A percentile compares a stretch with the other conserved stretches of the same genome.
Conservation (phyloP, 768 basidiomycete species). For the Infundibulicybe gibba region DNA sequence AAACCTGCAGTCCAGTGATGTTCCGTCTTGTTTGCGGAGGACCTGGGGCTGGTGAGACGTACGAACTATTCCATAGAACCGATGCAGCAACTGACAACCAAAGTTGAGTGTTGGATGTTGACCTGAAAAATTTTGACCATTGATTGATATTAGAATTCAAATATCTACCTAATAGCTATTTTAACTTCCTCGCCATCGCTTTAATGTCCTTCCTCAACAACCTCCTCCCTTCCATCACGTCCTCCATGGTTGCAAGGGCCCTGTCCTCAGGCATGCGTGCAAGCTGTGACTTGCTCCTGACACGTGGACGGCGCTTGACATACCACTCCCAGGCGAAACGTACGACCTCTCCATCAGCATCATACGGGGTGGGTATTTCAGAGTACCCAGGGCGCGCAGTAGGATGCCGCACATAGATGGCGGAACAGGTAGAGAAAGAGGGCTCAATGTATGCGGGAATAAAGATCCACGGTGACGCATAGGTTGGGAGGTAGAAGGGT, state of each 20-base stretch:
- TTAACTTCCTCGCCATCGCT: slow-evolving; percentile 7
- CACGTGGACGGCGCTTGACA: slow-evolving; percentile 61
- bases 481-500: slow-evolving; percentile 83
- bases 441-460: slow-evolving; percentile 88
- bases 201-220: slow-evolving; percentile 17
- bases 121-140: too few relatives aligned
- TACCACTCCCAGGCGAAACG: slow-evolving; percentile 98
- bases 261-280: slow-evolving; percentile 68
- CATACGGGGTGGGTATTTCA: slow-evolving; percentile 94
- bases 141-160: too few relatives aligned
- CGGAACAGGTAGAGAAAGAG: slow-evolving; percentile 84
- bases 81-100: too few relatives aligned
- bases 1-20: too few relatives aligned
- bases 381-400: slow-evolving; percentile 95
- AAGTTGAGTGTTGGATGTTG: too few relatives aligned
- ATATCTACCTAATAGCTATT: too few relatives aligned
- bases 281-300: slow-evolving; percentile 61
- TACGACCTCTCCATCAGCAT: slow-evolving; percentile 91
- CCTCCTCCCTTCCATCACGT: slow-evolving; percentile 20
- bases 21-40: too few relatives aligned
- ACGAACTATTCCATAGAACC: too few relatives aligned
- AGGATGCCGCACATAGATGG: slow-evolving; percentile 91
- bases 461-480: slow-evolving; percentile 89
- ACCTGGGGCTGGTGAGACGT: too few relatives aligned
- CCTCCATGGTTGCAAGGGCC: slow-evolving; percentile 30